These are phyloP conservation scores for Alternaria sp. DNA, from an alignment of 2,329 filamentous ascomycete genomes.

Conservation along the genomic window DNA sequence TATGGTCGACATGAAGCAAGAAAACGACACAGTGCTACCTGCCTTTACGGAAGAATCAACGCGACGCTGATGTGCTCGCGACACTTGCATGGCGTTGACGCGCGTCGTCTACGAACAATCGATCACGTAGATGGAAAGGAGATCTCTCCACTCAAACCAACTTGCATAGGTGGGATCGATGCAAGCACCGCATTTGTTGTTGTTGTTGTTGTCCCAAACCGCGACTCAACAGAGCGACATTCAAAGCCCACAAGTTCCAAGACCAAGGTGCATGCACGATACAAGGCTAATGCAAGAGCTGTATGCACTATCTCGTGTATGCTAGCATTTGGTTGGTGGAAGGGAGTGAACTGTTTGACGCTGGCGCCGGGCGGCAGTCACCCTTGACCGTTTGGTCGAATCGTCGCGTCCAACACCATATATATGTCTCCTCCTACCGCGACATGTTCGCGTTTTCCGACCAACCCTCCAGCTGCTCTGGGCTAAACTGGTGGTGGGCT, in stretches of 20 bases:
- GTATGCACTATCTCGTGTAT: slow-evolving; percentile 26
- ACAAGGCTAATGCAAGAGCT: slow-evolving; percentile 42
- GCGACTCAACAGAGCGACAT: slow-evolving; percentile 35
- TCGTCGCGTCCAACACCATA: slow-evolving; percentile 52
- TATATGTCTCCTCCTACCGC: slow-evolving; percentile 49
- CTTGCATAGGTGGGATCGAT: slow-evolving; percentile 25
- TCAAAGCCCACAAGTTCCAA: slow-evolving; percentile 28
- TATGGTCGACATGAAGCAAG: too few relatives aligned
- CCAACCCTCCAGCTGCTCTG: slow-evolving; percentile 43
- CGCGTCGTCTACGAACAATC: too few relatives aligned
- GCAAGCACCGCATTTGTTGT: slow-evolving; percentile 31
- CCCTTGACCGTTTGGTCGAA: slow-evolving; percentile 39
- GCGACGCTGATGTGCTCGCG: too few relatives aligned
- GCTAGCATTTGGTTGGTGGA: slow-evolving; percentile 31
- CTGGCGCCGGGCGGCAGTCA: slow-evolving; percentile 36
- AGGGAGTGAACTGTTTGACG: slow-evolving; percentile 44
- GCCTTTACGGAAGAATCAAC: too few relatives aligned
- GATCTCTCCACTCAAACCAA: slow-evolving; percentile 22
- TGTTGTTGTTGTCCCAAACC: slow-evolving; percentile 39
- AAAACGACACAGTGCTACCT: too few relatives aligned
- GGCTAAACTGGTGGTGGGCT: slow-evolving; percentile 27
- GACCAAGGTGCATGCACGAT: slow-evolving; percentile 25
- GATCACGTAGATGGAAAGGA: too few relatives aligned
- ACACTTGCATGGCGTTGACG: too few relatives aligned
- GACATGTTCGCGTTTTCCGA: slow-evolving; percentile 52